phyloP scores from a whole-genome alignment of 1,139 yeast species.

The Sugiyamaella paludigena region DNA sequence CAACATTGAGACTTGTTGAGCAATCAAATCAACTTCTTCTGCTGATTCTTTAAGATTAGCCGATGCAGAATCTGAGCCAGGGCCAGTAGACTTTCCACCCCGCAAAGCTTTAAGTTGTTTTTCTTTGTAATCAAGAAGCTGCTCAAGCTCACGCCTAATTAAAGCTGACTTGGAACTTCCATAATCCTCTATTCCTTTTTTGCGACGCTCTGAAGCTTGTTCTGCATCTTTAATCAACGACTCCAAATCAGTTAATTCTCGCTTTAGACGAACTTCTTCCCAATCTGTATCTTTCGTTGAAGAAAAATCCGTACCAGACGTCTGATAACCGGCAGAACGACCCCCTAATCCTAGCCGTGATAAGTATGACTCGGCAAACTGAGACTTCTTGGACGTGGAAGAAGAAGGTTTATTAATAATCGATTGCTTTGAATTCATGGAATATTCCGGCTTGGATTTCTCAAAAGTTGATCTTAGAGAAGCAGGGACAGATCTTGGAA shows the following conservation, averaged over 20 bases:
- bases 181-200: slow-evolving; percentile 44
- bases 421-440: slow-evolving; percentile 54
- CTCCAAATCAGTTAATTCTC: slow-evolving; percentile 75
- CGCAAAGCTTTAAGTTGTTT: slow-evolving; percentile 42
- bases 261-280: slow-evolving; percentile 83
- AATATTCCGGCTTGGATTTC: slow-evolving; percentile 78
- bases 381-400: slow-evolving; percentile 38
- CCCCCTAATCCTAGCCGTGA: slow-evolving; percentile 45
- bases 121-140: slow-evolving; percentile 72
- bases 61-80: slow-evolving; percentile 11
- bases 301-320: slow-evolving; percentile 72
- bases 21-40: slow-evolving; percentile 62
- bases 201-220: slow-evolving; percentile 45
- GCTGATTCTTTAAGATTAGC: slow-evolving; percentile 25
- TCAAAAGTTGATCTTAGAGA: slow-evolving; percentile 87
- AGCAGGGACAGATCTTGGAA: slow-evolving; percentile 95
- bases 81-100: slow-evolving; percentile 23
- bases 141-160: slow-evolving; percentile 74
- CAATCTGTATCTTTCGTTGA: slow-evolving; percentile 73
- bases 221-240: slow-evolving; percentile 59
- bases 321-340: slow-evolving; percentile 35
- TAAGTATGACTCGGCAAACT: slow-evolving; percentile 50
- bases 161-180: slow-evolving; percentile 42
- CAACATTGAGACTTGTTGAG: slow-evolving; percentile 60
- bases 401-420: slow-evolving; percentile 32